Base-by-base conservation (phyloP, 2,329 filamentous ascomycete genomes). In the Monosporascus ibericus region DNA sequence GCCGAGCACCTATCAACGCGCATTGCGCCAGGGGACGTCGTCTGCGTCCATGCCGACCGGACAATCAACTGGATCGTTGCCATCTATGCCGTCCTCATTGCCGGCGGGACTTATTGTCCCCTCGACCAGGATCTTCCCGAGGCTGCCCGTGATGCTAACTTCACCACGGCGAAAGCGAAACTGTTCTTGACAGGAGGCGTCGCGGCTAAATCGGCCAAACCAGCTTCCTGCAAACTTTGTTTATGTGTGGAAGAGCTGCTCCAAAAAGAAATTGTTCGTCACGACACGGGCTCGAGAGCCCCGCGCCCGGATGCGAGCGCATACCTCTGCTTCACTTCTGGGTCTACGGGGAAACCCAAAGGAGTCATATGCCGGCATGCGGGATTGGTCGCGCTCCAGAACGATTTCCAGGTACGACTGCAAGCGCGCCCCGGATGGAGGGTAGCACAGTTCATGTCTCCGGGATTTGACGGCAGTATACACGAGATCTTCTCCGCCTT, bases 1-100 rank as follows among this genome's bases (percentile, higher is more conserved):
- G 50, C 53, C 20, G 22, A 46, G 8, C 20, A 47, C 18, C 54
- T 65, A 20, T 18, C 44, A 14, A 5, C 11, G 8, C 11, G 47
- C 40, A 48, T 54, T 22, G 47, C 46, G 9, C 53, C 56, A 8
- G 25, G 56, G 6, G 66, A 70, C 4, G 58, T 68, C 14, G 67
- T 73, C 0, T 62, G 61, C 42, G 62, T 72, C 3, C 56, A 68
- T 48, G 62, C 68, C 3, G 69, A 72, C 48, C 47, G 66, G 1
- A 60, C 59, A 1, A 42, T 69, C 11, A 58, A 68, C 56, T 71
- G 70, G 70, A 58, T 73, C 18, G 52, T 69, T 2, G 64, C 64
- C 7, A 65, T 72, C 2, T 69, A 61, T 27, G 68, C 55, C 6
- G 57, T 70, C 6, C 58, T 72, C 4, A 68, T 68, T 40, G 59